phyloP scores from a whole-genome alignment of 169 alveolate genomes.

The Perkinsus chesapeaki region DNA sequence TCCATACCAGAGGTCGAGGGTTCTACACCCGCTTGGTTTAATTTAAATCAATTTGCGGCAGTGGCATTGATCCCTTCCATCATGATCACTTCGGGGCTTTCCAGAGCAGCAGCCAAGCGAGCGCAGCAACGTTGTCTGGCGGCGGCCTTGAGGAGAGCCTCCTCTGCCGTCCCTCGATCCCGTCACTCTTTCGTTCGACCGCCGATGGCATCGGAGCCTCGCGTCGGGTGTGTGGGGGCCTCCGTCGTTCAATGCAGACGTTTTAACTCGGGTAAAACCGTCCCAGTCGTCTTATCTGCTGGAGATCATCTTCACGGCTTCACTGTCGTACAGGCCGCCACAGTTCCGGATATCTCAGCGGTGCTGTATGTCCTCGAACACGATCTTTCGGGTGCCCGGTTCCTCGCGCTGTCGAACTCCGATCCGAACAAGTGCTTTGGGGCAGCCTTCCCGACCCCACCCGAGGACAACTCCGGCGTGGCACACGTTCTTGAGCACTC shows the following conservation, averaged over 20 bases:
- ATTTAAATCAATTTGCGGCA: not conserved
- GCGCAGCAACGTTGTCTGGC: not conserved
- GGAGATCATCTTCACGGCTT: not conserved
- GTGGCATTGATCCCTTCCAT: not conserved
- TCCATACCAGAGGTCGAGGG: not conserved
- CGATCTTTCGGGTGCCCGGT: not conserved
- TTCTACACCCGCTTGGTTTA: not conserved
- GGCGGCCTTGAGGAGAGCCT: not conserved
- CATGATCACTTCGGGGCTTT: not conserved
- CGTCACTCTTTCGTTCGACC: not conserved
- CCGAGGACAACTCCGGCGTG: not conserved
- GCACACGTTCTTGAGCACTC: constrained; percentile 78
- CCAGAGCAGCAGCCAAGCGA: not conserved
- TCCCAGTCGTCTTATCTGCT: not conserved
- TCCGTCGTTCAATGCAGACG: not conserved
- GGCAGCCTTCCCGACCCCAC: not conserved
- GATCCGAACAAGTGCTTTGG: not conserved
- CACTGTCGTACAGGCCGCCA: not conserved
- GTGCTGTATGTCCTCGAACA: not conserved
- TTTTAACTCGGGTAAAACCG: not conserved
- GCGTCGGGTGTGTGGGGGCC: not conserved
- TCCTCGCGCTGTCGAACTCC: not conserved
- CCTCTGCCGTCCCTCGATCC: not conserved
- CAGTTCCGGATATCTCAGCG: not conserved
- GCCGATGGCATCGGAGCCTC: not conserved